These are phyloP conservation scores for Pseudodiploospora longispora DNA, from an alignment of 2,329 filamentous ascomycete species.

Conservation along the genomic window DNA sequence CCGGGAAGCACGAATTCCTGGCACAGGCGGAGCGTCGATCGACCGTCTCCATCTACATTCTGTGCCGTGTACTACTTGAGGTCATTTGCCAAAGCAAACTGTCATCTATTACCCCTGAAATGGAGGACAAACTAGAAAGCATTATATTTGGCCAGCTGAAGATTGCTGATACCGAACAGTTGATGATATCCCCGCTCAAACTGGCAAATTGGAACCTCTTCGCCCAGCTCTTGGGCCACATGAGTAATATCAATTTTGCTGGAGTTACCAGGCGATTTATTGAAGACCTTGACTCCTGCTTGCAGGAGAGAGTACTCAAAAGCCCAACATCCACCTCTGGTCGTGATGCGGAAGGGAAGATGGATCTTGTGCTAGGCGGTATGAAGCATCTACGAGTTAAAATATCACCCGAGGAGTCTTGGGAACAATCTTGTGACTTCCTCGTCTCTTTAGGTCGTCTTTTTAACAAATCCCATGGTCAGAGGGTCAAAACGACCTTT, in stretches of 20 bases:
- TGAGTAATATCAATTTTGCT: conserved; percentile 87
- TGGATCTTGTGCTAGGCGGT: conserved; percentile 79
- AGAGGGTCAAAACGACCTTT: conserved; percentile 86
- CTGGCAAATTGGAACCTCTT: conserved; percentile 96
- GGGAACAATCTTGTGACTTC: conserved; percentile 85
- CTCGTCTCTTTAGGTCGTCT: conserved; percentile 73
- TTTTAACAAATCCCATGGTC: conserved; percentile 79
- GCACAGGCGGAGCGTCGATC: conserved; percentile 80
- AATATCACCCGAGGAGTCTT: conserved; percentile 62
- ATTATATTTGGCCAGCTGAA: conserved; percentile 97
- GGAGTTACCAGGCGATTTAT: conserved; percentile 79
- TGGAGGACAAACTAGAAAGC: conserved; percentile 87
- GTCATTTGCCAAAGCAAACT: conserved; percentile 87
- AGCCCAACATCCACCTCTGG: conserved; percentile 48
- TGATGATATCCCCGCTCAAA: conserved; percentile 69
- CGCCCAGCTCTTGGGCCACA: conserved; percentile 84
- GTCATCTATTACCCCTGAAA: conserved; percentile 74
- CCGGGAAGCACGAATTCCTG: conserved; percentile 60
- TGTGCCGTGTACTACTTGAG: conserved; percentile 88
- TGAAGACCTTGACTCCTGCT: conserved; percentile 66
- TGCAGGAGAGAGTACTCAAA: conserved; percentile 68
- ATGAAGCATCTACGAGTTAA: conserved; percentile 85
- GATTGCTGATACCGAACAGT: conserved; percentile 74
- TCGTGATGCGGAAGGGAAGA: conserved; percentile 67
- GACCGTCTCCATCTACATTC: conserved; percentile 89